These are phyloP conservation scores for Hymenoscyphus infarciens DNA, from an alignment of 2,329 filamentous ascomycete species.

Conservation along the genomic window DNA sequence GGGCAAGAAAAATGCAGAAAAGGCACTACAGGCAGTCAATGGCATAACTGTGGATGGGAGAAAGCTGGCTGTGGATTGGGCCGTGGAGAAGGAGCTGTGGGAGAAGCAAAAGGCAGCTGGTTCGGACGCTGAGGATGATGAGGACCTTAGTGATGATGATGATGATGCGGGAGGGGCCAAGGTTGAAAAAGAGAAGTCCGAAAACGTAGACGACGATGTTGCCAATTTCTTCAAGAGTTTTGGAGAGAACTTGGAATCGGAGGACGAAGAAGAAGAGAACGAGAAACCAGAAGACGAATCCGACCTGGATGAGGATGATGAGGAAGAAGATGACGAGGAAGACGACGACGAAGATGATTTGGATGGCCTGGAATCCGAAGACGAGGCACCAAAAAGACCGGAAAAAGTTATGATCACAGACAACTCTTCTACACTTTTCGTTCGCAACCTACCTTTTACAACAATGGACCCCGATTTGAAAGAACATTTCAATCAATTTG, in stretches of 20 bases:
- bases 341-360: constrained; percentile 42
- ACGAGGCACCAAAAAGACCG: constrained; percentile 36
- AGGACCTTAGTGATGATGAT: constrained; percentile 24
- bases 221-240: constrained; percentile 36
- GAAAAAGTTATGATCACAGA: constrained; percentile 46
- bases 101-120: constrained; percentile 52
- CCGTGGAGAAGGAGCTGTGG: constrained; percentile 88
- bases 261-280: constrained; percentile 30
- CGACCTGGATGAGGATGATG: constrained; percentile 36
- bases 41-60: constrained; percentile 87
- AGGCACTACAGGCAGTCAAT: constrained; percentile 79
- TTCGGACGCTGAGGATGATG: constrained; percentile 37
- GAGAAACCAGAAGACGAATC: constrained; percentile 19
- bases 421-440: constrained; percentile 78
- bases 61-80: constrained; percentile 91
- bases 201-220: constrained; percentile 37
- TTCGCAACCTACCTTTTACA: constrained; percentile 91
- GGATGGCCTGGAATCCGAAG: constrained; percentile 41
- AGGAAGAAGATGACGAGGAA: constrained; percentile 28
- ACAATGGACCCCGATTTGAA: constrained; percentile 78
- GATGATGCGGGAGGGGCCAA: constrained; percentile 31
- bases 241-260: constrained; percentile 37
- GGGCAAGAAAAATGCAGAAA: constrained; percentile 86
- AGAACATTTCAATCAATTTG: constrained; percentile 84
- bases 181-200: constrained; percentile 31